A percentile compares a stretch with the other conserved stretches of the same genome.
These are phyloP conservation scores for Parmales sp. DNA, from an alignment of 108 stramenopile species.

Conservation along the genomic window DNA sequence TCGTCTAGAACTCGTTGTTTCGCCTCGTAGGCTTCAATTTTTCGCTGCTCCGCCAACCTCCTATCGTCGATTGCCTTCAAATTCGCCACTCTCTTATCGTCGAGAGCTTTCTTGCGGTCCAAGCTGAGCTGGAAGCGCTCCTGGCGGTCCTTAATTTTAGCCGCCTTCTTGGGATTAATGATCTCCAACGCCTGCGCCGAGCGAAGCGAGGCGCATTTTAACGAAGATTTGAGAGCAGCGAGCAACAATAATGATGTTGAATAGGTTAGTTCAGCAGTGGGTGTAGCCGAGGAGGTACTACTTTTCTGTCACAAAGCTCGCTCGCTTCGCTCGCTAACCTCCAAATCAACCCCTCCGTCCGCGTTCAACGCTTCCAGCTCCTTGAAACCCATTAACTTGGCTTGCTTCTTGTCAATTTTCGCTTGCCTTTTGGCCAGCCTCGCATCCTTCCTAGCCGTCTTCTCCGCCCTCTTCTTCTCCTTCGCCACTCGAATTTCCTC, in stretches of 20 bases:
- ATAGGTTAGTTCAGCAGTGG: too few relatives aligned
- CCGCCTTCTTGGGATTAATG: conserved; percentile 6
- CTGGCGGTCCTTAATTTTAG: neutral
- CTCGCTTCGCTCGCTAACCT: neutral
- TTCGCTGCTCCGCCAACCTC: neutral
- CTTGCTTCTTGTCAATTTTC: neutral
- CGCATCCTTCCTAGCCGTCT: neutral
- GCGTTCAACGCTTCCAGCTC: neutral
- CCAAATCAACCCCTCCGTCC: neutral
- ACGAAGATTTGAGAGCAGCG: too few relatives aligned
- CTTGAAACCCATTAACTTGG: neutral
- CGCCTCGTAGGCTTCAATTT: too few relatives aligned
- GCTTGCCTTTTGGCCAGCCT: neutral
- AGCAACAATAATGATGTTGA: too few relatives aligned
- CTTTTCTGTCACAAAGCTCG: neutral
- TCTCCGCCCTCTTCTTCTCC: conserved; percentile 2
- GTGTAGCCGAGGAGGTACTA: too few relatives aligned
- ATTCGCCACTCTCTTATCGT: neutral
- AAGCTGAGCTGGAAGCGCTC: neutral
- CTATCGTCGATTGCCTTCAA: neutral
- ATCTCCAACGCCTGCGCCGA: too few relatives aligned
- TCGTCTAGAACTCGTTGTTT: neutral
- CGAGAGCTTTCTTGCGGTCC: neutral
- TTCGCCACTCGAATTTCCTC: neutral
- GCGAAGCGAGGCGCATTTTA: too few relatives aligned